Percentiles rank a stretch among this genome's conserved stretches.
These are phyloP conservation scores for Aspergillus sojae DNA, from an alignment of 2,329 filamentous ascomycete genomes.

Conservation along the genomic window DNA sequence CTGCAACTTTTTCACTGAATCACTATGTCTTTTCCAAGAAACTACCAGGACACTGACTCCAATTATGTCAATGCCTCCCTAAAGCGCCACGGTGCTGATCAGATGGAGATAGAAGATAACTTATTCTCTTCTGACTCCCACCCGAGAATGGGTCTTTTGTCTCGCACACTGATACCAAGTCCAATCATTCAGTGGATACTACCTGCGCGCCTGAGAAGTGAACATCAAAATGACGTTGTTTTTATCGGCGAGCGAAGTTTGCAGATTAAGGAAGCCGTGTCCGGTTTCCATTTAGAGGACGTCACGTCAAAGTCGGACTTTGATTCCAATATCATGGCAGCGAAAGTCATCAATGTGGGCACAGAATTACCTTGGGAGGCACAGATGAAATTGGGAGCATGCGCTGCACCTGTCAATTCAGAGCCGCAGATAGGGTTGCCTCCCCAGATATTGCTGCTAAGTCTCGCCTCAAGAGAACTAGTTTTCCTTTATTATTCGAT, in stretches of 20 bases:
- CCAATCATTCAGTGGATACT: slow-evolving; percentile 76
- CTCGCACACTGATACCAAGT: slow-evolving; percentile 75
- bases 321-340: slow-evolving; percentile 75
- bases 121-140: slow-evolving; percentile 18
- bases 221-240: slow-evolving; percentile 75
- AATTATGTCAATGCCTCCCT: background rate
- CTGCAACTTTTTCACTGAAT: background rate
- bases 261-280: slow-evolving; percentile 73
- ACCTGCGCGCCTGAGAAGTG: slow-evolving; percentile 74
- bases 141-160: slow-evolving; percentile 71
- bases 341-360: slow-evolving; percentile 69
- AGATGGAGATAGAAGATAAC: slow-evolving; percentile 21
- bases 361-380: slow-evolving; percentile 43
- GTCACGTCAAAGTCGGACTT: slow-evolving; percentile 81
- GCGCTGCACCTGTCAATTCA: slow-evolving; percentile 12
- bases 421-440: slow-evolving; percentile 52
- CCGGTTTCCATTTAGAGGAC: slow-evolving; percentile 69
- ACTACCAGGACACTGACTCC: slow-evolving; percentile 2
- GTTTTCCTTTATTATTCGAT: slow-evolving; percentile 73
- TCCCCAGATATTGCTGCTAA: slow-evolving; percentile 78
- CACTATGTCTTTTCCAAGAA: slow-evolving; percentile 15
- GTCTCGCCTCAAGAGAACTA: slow-evolving; percentile 71
- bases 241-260: slow-evolving; percentile 83
- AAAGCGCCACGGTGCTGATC: slow-evolving; percentile 8
- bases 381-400: slow-evolving; percentile 30